These are phyloP conservation scores for Lyophyllum decastes DNA, from an alignment of 768 basidiomycete species.

Conservation along the genomic window DNA sequence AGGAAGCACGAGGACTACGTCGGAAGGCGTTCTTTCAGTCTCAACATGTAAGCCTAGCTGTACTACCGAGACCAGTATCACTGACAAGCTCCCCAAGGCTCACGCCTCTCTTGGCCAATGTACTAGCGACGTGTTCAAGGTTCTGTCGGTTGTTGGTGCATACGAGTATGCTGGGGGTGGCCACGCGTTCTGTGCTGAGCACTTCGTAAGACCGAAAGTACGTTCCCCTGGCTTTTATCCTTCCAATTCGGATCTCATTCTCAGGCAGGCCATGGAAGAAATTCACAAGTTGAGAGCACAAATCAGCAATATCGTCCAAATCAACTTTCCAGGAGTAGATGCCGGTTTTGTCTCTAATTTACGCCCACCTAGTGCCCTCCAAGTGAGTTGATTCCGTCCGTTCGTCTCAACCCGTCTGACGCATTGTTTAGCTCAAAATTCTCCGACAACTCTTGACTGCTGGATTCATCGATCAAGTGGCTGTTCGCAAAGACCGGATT, in stretches of 20 bases:
- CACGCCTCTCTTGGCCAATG: conserved; percentile 81
- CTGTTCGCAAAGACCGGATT: conserved; percentile 83
- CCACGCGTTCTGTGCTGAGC: conserved; percentile 77
- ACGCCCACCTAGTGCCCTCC: conserved; percentile 73
- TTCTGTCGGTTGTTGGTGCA: conserved; percentile 93
- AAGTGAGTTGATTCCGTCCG: conserved; percentile 48
- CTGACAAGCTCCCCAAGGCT: conserved; percentile 40
- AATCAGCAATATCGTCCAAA: conserved; percentile 79
- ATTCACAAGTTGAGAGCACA: conserved; percentile 94
- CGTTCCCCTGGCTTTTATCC: conserved; percentile 9
- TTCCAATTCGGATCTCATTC: background rate
- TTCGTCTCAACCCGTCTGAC: conserved; percentile 1
- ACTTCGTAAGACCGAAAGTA: conserved; percentile 92
- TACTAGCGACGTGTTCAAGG: conserved; percentile 83
- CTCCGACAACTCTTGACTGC: conserved; percentile 86
- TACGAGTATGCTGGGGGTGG: conserved; percentile 91
- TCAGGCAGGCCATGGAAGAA: conserved; percentile 91
- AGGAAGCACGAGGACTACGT: conserved; percentile 58
- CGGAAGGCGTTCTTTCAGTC: conserved; percentile 82
- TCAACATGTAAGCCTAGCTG: conserved; percentile 59
- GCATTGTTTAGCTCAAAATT: conserved; percentile 71
- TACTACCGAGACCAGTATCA: background rate
- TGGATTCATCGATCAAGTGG: conserved; percentile 94
- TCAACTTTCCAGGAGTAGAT: conserved; percentile 70
- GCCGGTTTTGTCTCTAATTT: conserved; percentile 65